These are phyloP conservation scores for Aspergillus aculeatus DNA, from an alignment of 2,329 filamentous ascomycete genomes.

Conservation along the genomic window DNA sequence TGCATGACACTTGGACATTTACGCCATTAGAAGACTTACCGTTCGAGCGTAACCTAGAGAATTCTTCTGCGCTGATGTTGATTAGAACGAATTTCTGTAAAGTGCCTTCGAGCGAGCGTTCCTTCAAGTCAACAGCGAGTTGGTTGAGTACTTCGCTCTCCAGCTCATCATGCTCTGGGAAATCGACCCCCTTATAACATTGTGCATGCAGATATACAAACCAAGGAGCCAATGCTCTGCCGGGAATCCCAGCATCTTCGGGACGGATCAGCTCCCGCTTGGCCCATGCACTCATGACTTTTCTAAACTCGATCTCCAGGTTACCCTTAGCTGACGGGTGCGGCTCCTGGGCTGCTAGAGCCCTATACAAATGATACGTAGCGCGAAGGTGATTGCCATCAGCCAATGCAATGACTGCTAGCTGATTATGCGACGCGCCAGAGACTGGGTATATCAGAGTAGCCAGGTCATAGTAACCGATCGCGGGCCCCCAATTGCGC, in stretches of 20 bases:
- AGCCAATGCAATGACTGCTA: slow-evolving; percentile 79
- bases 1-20: slow-evolving; percentile 1
- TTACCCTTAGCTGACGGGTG: slow-evolving; percentile 74
- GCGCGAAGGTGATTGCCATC: slow-evolving; percentile 76
- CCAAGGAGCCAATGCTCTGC: slow-evolving; percentile 69
- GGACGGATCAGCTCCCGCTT: slow-evolving; percentile 51
- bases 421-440: slow-evolving; percentile 83
- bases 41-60: slow-evolving; percentile 62
- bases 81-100: slow-evolving; percentile 79
- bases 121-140: slow-evolving; percentile 69
- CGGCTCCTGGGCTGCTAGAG: slow-evolving; percentile 70
- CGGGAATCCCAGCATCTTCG: slow-evolving; percentile 51
- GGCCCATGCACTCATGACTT: slow-evolving; percentile 58
- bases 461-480: slow-evolving; percentile 82
- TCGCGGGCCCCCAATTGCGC: slow-evolving; percentile 73
- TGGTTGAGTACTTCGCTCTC: slow-evolving; percentile 83
- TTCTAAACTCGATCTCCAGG: slow-evolving; percentile 75
- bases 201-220: slow-evolving; percentile 83
- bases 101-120: slow-evolving; percentile 61
- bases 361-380: slow-evolving; percentile 86
- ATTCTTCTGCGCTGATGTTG: slow-evolving; percentile 80
- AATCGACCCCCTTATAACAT: slow-evolving; percentile 74
- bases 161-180: slow-evolving; percentile 73
- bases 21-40: slow-evolving; percentile 43
- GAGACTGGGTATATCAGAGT: slow-evolving; percentile 73